These are phyloP conservation scores for Hypoxylon cercidicola DNA, from an alignment of 495 filamentous ascomycete species.

Conservation along the genomic window DNA sequence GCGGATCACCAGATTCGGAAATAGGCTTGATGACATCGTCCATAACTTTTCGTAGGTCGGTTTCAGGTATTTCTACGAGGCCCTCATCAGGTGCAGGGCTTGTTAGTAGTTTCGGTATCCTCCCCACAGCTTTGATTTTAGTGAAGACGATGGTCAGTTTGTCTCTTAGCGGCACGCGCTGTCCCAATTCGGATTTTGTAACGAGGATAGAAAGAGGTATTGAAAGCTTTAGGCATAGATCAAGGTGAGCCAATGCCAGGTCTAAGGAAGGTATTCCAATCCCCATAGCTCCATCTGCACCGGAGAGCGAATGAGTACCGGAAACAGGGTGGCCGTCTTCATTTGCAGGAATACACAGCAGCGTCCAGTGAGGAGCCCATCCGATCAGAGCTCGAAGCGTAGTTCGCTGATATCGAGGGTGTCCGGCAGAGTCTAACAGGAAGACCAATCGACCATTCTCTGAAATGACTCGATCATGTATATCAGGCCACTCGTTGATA, in stretches of 20 bases:
- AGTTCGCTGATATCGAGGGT: slow-evolving; percentile 86
- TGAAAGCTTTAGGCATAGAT: slow-evolving; percentile 82
- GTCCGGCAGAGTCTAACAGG: slow-evolving; percentile 89
- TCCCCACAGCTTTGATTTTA: slow-evolving; percentile 75
- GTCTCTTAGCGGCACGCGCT: slow-evolving; percentile 70
- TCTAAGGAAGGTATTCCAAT: slow-evolving; percentile 64
- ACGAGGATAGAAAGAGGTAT: slow-evolving; percentile 82
- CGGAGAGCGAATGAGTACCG: slow-evolving; percentile 61
- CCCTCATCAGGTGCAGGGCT: slow-evolving; percentile 50
- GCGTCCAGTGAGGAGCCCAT: slow-evolving; percentile 94
- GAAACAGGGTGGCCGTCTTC: slow-evolving; percentile 63
- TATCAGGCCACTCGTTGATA: slow-evolving; percentile 93
- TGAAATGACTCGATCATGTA: slow-evolving; percentile 72
- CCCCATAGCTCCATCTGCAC: slow-evolving; percentile 55
- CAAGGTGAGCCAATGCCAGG: slow-evolving; percentile 81
- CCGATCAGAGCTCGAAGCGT: slow-evolving; percentile 88
- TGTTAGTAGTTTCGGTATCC: slow-evolving; percentile 76
- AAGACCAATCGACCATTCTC: slow-evolving; percentile 81
- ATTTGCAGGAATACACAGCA: slow-evolving; percentile 88
- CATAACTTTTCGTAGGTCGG: slow-evolving; percentile 63
- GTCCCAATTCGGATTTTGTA: slow-evolving; percentile 91
- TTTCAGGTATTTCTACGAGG: slow-evolving; percentile 48
- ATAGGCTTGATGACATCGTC: slow-evolving; percentile 59
- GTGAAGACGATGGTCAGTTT: slow-evolving; percentile 80
- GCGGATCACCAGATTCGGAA: slow-evolving; percentile 55